Evolutionary conservation across 768 basidiomycete genomes (phyloP).

Genomic region (Saitozyma sp.): DNA sequence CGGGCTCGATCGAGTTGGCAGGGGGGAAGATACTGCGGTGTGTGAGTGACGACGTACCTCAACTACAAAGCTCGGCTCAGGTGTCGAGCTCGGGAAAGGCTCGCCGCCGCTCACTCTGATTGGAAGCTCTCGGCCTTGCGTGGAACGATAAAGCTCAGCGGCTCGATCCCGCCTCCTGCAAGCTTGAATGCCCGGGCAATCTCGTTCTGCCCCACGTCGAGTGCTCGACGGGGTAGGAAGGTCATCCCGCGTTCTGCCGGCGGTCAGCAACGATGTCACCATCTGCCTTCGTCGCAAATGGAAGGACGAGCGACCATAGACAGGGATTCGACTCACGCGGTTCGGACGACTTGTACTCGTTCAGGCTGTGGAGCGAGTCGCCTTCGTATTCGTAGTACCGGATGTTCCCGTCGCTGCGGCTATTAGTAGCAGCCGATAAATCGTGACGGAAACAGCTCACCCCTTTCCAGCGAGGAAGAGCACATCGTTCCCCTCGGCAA

Average conservation of each 20-base stretch:
- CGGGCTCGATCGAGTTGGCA: constrained; percentile 76
- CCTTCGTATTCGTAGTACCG: constrained; percentile 85
- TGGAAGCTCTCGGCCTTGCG: constrained; percentile 95
- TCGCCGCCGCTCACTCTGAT: constrained; percentile 60
- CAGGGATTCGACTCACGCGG: constrained; percentile 58
- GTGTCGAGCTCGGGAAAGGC: not conserved
- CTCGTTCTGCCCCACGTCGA: constrained; percentile 87
- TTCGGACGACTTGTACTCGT: constrained; percentile 84
- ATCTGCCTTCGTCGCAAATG: not conserved
- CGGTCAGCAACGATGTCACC: constrained; percentile 2
- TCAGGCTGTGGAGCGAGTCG: constrained; percentile 67
- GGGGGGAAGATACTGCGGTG: constrained; percentile 74
- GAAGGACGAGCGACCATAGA: no score
- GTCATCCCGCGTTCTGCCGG: constrained; percentile 79
- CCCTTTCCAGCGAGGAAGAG: constrained; percentile 90
- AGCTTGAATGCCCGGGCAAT: constrained; percentile 94
- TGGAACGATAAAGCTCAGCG: constrained; percentile 92
- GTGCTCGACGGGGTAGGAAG: constrained; percentile 87
- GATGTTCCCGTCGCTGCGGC: constrained; percentile 86
- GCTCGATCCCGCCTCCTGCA: constrained; percentile 70
- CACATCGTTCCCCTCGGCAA: constrained; percentile 83
- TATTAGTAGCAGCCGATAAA: not conserved
- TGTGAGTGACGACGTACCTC: not conserved
- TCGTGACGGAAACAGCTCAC: constrained; percentile 53
- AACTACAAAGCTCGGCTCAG: not conserved